phyloP scores from a whole-genome alignment of 2,329 filamentous ascomycete genomes.

The Aureobasidium zeae region DNA sequence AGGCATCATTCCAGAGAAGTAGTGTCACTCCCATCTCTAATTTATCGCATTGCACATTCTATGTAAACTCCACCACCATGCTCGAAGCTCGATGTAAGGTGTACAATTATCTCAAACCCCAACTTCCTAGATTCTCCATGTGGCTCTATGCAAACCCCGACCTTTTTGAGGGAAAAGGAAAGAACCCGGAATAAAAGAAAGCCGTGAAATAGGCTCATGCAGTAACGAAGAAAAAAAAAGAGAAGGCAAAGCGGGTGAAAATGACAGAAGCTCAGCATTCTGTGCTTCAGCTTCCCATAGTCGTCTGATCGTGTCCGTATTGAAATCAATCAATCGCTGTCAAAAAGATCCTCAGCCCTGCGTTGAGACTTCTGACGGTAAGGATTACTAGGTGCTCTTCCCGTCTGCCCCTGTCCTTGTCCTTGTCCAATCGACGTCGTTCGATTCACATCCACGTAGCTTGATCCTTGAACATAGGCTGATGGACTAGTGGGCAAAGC shows the following conservation, averaged over 20 bases:
- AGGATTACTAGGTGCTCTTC: conserved; percentile 21
- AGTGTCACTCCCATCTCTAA: no score
- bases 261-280: no score
- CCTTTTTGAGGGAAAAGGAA: not conserved
- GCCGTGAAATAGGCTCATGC: not conserved
- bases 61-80: no score
- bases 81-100: no score
- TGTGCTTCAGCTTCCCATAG: no score
- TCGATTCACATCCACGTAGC: conserved; percentile 1
- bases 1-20: no score
- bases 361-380: conserved; percentile 15
- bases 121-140: no score
- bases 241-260: no score
- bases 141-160: not conserved
- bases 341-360: conserved; percentile 1
- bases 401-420: conserved; percentile 21
- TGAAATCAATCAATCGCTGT: conserved; percentile 4
- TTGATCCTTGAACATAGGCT: conserved; percentile 10
- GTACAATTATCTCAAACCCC: no score
- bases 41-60: no score
- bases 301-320: no score
- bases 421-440: conserved; percentile 13
- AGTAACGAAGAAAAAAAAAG: not conserved
- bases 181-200: not conserved
- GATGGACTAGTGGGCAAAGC: conserved; percentile 13